Evolutionary conservation across 2,329 filamentous ascomycete species (phyloP).

Genomic region (Catunica adiposa): DNA sequence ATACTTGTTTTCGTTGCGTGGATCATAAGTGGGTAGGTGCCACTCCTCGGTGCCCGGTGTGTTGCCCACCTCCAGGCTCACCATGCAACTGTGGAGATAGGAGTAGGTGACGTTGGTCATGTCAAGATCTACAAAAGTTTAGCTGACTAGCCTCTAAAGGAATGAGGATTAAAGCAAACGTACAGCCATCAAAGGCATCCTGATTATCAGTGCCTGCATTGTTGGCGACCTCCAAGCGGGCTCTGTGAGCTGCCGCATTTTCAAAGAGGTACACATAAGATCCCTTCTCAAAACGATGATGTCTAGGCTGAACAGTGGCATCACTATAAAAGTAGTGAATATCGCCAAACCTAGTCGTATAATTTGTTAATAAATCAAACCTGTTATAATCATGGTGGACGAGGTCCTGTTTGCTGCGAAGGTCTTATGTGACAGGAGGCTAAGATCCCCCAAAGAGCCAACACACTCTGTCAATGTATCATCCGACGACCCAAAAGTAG

Average conservation of each 20-base stretch:
- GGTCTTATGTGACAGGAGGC: not conserved
- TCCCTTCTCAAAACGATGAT: conserved; percentile 64
- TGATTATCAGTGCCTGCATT: conserved; percentile 57
- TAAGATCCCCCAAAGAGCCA: not conserved
- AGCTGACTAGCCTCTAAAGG: conserved; percentile 57
- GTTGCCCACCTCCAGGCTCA: conserved; percentile 44
- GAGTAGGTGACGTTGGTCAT: conserved; percentile 49
- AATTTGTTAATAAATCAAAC: not conserved
- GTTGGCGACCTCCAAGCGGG: conserved; percentile 62
- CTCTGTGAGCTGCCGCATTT: conserved; percentile 47
- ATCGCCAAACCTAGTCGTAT: conserved; percentile 48
- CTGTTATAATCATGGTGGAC: too few relatives aligned
- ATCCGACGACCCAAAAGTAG: not conserved
- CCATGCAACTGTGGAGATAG: conserved; percentile 56
- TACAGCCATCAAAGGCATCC: conserved; percentile 64
- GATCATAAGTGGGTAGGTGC: conserved; percentile 60
- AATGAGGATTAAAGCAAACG: conserved; percentile 46
- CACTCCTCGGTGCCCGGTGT: conserved; percentile 42
- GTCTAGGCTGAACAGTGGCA: conserved; percentile 49
- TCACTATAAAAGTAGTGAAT: conserved; percentile 63
- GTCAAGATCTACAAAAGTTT: conserved; percentile 46
- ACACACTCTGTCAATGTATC: too few relatives aligned
- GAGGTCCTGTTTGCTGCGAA: too few relatives aligned
- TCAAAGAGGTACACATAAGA: conserved; percentile 72
- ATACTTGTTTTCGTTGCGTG: conserved; percentile 58